Percentiles rank a stretch among this genome's conserved stretches.
phyloP scores from a whole-genome alignment of 2,329 filamentous ascomycete genomes.

The Didymella sp. region DNA sequence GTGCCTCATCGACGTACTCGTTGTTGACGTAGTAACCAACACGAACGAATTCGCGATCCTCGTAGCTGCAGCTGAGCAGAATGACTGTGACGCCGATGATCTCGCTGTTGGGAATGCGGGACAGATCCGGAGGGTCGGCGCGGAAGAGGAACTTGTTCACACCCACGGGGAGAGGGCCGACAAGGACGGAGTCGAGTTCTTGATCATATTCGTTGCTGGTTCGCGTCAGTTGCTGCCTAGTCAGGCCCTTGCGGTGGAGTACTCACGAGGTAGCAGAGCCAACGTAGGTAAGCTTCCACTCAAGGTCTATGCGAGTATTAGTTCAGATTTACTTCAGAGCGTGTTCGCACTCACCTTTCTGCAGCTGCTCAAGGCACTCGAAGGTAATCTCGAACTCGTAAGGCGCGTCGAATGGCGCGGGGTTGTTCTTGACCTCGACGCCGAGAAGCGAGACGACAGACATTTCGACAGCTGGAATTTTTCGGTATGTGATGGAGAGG shows the following conservation, averaged over 20 bases:
- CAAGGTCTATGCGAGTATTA: constrained; percentile 71
- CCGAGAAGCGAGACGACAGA: constrained; percentile 95
- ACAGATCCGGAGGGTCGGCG: constrained; percentile 88
- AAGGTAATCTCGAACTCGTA: constrained; percentile 99
- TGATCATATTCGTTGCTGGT: constrained; percentile 92
- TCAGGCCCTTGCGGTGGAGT: neutral
- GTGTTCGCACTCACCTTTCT: constrained; percentile 72
- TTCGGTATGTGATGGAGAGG: constrained; percentile 6
- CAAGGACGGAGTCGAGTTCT: constrained; percentile 94
- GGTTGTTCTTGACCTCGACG: constrained; percentile 96
- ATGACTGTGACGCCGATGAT: constrained; percentile 97
- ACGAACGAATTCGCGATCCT: constrained; percentile 94
- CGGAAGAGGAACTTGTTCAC: constrained; percentile 99
- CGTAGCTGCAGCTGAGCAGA: constrained; percentile 94
- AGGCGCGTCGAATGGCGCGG: constrained; percentile 87
- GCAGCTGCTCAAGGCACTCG: constrained; percentile 91
- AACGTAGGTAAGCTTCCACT: constrained; percentile 99
- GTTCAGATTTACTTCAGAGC: neutral
- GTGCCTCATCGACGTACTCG: constrained; percentile 92
- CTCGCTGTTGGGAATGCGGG: constrained; percentile 90
- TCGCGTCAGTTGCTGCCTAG: constrained; percentile 18
- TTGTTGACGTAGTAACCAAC: constrained; percentile 99
- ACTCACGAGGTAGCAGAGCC: constrained; percentile 77
- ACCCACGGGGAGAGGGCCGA: constrained; percentile 95
- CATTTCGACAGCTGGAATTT: constrained; percentile 64